A percentile compares a stretch with the other conserved stretches of the same genome.
These are phyloP conservation scores for Serendipita indica DNA, from an alignment of 768 basidiomycete genomes.

Conservation along the genomic window DNA sequence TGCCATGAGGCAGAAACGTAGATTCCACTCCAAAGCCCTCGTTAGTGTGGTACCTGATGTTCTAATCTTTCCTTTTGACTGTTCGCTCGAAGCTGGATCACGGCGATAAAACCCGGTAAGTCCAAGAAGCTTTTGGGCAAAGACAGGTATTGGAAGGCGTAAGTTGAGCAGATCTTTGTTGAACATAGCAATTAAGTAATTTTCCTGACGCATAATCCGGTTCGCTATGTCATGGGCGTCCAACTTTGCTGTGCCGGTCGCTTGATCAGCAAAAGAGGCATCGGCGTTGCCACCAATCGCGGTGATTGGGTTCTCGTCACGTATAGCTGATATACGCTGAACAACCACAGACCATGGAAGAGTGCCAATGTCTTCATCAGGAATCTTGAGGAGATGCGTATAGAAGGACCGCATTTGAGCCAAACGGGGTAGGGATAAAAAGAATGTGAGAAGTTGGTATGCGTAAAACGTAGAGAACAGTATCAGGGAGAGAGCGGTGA, in stretches of 20 bases:
- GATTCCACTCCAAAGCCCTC: constrained; percentile 90
- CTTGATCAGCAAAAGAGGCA: constrained; percentile 32
- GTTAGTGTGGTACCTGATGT: constrained; percentile 58
- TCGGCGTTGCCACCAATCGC: constrained; percentile 51
- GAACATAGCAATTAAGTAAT: constrained; percentile 94
- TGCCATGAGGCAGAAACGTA: constrained; percentile 88
- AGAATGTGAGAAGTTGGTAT: constrained; percentile 76
- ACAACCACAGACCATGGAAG: constrained; percentile 96
- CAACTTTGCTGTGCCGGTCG: constrained; percentile 66
- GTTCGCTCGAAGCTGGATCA: constrained; percentile 19
- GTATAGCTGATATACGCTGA: constrained; percentile 71
- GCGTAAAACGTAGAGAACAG: constrained; percentile 76
- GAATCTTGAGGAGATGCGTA: constrained; percentile 82
- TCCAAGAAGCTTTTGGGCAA: constrained; percentile 37
- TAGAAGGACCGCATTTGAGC: constrained; percentile 94
- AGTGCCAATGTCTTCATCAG: constrained; percentile 97
- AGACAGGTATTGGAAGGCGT: constrained; percentile 57
- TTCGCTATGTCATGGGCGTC: constrained; percentile 98
- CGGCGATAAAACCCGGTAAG: constrained; percentile 21
- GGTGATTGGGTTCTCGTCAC: constrained; percentile 86
- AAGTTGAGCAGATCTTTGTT: constrained; percentile 93
- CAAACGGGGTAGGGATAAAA: constrained; percentile 57
- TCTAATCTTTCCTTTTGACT: too few species aligned
- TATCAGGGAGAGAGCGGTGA: constrained; percentile 69
- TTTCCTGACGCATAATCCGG: constrained; percentile 94